Conservation (phyloP, 768 basidiomycete genomes). For the Holtermanniella nyarrowii region DNA sequence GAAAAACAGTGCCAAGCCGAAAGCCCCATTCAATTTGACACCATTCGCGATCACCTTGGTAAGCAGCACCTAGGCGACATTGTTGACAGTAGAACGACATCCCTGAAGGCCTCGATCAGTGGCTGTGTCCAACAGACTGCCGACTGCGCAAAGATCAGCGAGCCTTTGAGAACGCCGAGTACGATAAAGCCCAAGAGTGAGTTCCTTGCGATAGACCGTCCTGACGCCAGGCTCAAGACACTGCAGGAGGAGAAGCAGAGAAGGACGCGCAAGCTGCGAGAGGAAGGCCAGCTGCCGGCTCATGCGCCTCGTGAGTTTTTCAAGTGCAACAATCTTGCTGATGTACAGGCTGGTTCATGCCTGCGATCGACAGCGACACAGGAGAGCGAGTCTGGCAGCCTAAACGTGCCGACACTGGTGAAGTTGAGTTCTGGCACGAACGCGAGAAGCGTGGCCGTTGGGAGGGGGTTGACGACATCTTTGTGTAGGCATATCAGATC, state of each 20-base stretch:
- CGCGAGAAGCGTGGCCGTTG: slow-evolving; percentile 52
- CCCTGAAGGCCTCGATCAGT: slow-evolving; percentile 58
- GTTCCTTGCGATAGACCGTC: slow-evolving; percentile 41
- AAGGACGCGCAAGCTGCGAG: slow-evolving; percentile 58
- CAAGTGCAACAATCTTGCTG: not conserved
- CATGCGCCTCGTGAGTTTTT: slow-evolving; percentile 54
- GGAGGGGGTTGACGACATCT: slow-evolving; percentile 69
- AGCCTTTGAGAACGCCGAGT: slow-evolving; percentile 80
- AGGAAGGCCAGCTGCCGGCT: slow-evolving; percentile 58
- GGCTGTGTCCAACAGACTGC: slow-evolving; percentile 81
- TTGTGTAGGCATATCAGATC: slow-evolving; percentile 40
- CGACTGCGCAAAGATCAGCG: slow-evolving; percentile 84
- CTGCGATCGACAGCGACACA: slow-evolving; percentile 74
- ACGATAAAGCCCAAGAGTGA: slow-evolving; percentile 67
- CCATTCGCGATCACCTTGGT: slow-evolving; percentile 78
- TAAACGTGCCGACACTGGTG: slow-evolving; percentile 44
- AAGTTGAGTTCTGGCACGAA: slow-evolving; percentile 74
- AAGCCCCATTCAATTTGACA: slow-evolving; percentile 86
- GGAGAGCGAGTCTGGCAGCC: slow-evolving; percentile 84
- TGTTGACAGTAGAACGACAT: slow-evolving; percentile 57
- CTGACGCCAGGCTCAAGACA: slow-evolving; percentile 23
- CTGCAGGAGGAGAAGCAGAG: slow-evolving; percentile 67
- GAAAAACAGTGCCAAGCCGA: slow-evolving; percentile 76
- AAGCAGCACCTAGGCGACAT: not conserved
- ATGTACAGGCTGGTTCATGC: slow-evolving; percentile 57